Conservation (phyloP, 1,139 yeast species). For the Magnusiomyces paraingens region DNA sequence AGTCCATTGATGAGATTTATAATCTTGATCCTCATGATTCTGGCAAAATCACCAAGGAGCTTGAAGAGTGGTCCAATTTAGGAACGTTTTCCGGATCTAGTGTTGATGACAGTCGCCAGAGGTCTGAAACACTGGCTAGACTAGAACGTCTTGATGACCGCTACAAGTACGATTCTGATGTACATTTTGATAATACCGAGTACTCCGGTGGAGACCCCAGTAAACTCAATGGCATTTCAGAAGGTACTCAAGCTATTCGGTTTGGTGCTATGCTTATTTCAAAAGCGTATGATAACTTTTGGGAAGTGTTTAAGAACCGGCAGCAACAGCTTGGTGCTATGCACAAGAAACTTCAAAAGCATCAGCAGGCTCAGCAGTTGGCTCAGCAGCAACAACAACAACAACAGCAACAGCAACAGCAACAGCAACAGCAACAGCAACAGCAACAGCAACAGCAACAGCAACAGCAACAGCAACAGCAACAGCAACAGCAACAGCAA, state of each 20-base stretch:
- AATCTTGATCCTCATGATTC: not conserved
- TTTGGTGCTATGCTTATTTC: slow-evolving; percentile 88
- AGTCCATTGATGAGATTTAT: slow-evolving; percentile 2
- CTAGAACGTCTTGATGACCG: slow-evolving; percentile 55
- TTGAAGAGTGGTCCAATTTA: slow-evolving; percentile 10
- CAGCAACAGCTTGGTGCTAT: slow-evolving; percentile 38
- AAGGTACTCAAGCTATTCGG: slow-evolving; percentile 81
- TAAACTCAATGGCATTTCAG: slow-evolving; percentile 70
- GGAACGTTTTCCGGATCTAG: slow-evolving; percentile 8
- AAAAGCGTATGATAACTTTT: slow-evolving; percentile 69
- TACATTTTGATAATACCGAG: slow-evolving; percentile 42
- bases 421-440: not conserved
- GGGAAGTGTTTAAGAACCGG: slow-evolving; percentile 44
- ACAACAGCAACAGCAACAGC: slow-evolving; percentile 20
- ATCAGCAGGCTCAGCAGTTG: slow-evolving; percentile 23
- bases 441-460: not conserved
- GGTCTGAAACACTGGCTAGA: slow-evolving; percentile 18
- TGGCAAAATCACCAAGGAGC: slow-evolving; percentile 28
- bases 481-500: not conserved
- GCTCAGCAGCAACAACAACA: slow-evolving; percentile 27
- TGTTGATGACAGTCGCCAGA: slow-evolving; percentile 23
- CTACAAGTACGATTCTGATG: slow-evolving; percentile 71
- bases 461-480: slow-evolving; percentile 3
- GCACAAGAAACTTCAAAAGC: slow-evolving; percentile 31
- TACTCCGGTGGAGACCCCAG: slow-evolving; percentile 61